These are phyloP conservation scores for Clavulina sp. DNA, from an alignment of 768 basidiomycete genomes.

Conservation along the genomic window DNA sequence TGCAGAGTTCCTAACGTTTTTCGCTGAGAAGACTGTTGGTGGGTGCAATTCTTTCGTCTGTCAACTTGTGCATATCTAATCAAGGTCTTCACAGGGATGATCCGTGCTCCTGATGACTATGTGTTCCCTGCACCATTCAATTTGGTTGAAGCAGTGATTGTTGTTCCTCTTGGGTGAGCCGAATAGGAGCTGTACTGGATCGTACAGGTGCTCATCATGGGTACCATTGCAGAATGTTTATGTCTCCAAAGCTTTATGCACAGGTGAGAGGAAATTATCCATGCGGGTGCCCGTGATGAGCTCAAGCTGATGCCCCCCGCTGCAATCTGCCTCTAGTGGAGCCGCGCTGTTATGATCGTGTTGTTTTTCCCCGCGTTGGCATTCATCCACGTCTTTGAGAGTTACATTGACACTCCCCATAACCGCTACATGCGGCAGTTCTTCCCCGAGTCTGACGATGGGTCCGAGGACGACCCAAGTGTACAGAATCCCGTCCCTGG, in stretches of 20 bases:
- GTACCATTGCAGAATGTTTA: constrained; percentile 20
- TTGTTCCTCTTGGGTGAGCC: constrained; percentile 76
- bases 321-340: constrained; percentile 30
- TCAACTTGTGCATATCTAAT: constrained; percentile 16
- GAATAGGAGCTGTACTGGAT: constrained; percentile 2
- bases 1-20: constrained; percentile 81
- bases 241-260: constrained; percentile 40
- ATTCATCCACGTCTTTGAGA: constrained; percentile 60
- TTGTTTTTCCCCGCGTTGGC: constrained; percentile 72
- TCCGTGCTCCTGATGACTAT: constrained; percentile 60
- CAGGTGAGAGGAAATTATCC: constrained; percentile 24
- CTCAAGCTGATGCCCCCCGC: constrained; percentile 2
- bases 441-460: constrained; percentile 41
- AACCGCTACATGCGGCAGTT: constrained; percentile 51
- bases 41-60: constrained; percentile 67
- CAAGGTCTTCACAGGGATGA: constrained; percentile 29
- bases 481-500: constrained; percentile 42
- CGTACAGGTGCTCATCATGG: constrained; percentile 18
- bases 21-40: constrained; percentile 64
- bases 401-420: constrained; percentile 30
- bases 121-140: constrained; percentile 59
- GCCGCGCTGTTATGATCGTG: constrained; percentile 55
- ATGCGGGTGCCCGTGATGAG: not conserved
- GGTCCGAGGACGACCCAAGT: constrained; percentile 34
- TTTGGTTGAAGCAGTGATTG: constrained; percentile 57